phyloP scores from a whole-genome alignment of 2,329 filamentous ascomycete genomes.

The Calonectria pseudoreteaudii region DNA sequence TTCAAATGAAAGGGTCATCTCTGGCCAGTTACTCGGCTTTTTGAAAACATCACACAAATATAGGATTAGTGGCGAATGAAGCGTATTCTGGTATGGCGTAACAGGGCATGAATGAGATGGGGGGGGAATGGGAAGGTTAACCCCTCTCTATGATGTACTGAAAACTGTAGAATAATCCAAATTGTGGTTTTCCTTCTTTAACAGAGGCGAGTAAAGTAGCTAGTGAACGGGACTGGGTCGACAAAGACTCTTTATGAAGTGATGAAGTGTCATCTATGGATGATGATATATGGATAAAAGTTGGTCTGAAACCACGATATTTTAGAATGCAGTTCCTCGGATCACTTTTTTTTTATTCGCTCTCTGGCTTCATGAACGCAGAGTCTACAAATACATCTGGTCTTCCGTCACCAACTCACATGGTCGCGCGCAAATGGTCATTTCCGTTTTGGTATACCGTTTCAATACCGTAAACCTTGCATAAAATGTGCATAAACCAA shows the following conservation, averaged over 20 bases:
- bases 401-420: not conserved
- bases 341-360: not conserved
- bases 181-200: not conserved
- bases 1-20: not conserved
- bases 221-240: not conserved
- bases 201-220: not conserved
- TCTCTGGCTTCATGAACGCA: not conserved
- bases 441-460: not conserved
- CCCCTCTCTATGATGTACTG: not conserved
- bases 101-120: not conserved
- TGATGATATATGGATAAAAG: not conserved
- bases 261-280: not conserved
- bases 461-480: not conserved
- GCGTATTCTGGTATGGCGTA: not conserved
- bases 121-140: not conserved
- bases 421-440: not conserved
- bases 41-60: not conserved
- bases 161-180: not conserved
- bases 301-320: not conserved
- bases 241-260: not conserved
- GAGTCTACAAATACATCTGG: not conserved
- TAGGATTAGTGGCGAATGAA: not conserved
- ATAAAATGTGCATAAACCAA: conserved; percentile 3
- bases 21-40: not conserved
- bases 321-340: not conserved